Conservation (phyloP, 2,329 filamentous ascomycete genomes). For the Ambrosiella beaveri region DNA sequence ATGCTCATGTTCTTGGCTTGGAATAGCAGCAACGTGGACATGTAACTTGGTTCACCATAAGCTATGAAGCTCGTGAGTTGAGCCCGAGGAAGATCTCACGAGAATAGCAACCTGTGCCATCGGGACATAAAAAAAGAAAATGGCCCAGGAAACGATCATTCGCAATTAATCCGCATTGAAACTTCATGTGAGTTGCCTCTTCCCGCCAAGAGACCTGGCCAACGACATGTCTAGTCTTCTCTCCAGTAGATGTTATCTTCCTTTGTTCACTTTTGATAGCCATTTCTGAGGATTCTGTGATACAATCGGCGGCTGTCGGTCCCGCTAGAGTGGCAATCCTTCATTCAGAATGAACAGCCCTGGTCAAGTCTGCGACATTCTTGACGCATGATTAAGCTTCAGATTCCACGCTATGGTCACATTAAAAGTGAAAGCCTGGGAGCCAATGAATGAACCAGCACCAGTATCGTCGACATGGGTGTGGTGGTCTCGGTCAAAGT, state of each 20-base stretch:
- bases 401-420: constrained; percentile 4
- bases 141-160: neutral
- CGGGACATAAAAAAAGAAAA: neutral
- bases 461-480: neutral
- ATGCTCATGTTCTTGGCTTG: too few species aligned
- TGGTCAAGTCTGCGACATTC: constrained; percentile 13
- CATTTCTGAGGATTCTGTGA: too few species aligned
- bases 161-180: neutral
- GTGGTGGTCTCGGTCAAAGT: neutral
- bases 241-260: neutral
- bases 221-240: neutral
- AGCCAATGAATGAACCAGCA: neutral
- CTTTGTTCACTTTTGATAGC: neutral
- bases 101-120: neutral
- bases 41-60: neutral
- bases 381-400: constrained; percentile 10
- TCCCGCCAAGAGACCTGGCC: neutral
- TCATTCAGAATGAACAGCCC: neutral
- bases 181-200: neutral
- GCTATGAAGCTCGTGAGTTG: neutral
- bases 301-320: too few species aligned
- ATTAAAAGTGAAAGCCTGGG: neutral
- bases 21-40: neutral
- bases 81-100: neutral
- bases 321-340: too few species aligned